Evolutionary conservation across 164 flowering plant species (phyloP), one percentile per base, ranked within the genome.

Genomic region (Vitis vinifera): DNA sequence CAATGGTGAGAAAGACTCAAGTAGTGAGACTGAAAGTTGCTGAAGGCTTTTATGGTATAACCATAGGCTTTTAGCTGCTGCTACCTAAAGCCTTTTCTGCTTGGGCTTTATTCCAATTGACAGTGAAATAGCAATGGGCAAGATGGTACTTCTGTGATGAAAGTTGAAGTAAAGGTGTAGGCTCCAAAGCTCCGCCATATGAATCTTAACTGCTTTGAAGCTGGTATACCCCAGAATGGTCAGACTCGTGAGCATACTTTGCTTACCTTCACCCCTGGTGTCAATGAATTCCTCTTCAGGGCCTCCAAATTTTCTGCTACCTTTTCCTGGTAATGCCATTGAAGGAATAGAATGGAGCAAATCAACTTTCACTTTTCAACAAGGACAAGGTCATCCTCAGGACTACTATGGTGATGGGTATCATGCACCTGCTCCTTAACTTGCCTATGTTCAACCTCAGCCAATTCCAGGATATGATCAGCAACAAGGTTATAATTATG

Each of bases 41-140:
- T 70, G 91, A 31, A 84, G 74, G 69, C 84, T 85, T 51, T 64
- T 83, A 55, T 82, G 77, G 83, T 60, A 61, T 58, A 78, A 81
- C 7, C 85, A 61, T 27, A 80, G 89, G 70, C 71, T 55, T 60
- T 76, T 89, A 62, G 79, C 88, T 31, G 73, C 65, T 94, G 98
- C 86, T 94, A 92, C 84, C 19, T 19, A 19, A 19, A 88, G 92
- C 64, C 86, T 91, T 3, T 86, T 87, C 2, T 94, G 98, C 84
- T 88, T 97, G 6, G 98, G 97, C 57, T 94, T 94, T 71, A 88
- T 94, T 76, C 98, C 92, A 77, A 82, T 91, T 69, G 89, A 85
- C 87, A 91, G 81, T 72, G 86, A 85, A 58, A 87, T 94, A 70
- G 95, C 95, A 61, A 86, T 92, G 90, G 98, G 97, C 23, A 23